Conservation (phyloP, 768 basidiomycete species). For the Rhizopogon vesiculosus region DNA sequence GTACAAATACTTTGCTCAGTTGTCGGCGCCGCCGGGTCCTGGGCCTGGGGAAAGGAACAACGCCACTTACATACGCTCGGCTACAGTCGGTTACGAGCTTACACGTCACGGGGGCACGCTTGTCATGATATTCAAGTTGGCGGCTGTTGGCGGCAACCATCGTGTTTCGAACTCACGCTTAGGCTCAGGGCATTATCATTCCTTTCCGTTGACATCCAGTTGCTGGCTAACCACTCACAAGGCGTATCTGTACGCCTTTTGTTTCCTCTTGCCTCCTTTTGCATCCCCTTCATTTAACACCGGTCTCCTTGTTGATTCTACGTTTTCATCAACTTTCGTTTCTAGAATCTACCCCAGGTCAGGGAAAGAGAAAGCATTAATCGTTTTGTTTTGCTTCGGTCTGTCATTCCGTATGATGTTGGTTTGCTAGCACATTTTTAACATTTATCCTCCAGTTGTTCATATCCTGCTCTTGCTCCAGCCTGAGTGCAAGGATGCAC, state of each 20-base stretch:
- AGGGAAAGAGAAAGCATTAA: not conserved
- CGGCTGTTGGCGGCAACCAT: not conserved
- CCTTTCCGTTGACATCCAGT: not conserved
- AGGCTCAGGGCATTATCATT: not conserved
- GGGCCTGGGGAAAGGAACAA: too few species aligned
- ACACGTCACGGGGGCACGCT: constrained; percentile 1
- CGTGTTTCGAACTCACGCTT: not conserved
- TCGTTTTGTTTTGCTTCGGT: not conserved
- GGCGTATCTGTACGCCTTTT: not conserved
- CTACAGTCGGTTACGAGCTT: not conserved
- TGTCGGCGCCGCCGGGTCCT: too few species aligned
- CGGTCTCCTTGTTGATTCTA: not conserved
- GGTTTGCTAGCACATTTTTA: not conserved
- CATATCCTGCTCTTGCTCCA: not conserved
- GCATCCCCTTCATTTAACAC: not conserved
- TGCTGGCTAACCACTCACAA: not conserved
- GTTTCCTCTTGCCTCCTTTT: not conserved
- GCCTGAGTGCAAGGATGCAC: constrained; percentile 16
- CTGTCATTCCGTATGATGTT: not conserved
- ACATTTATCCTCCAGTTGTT: not conserved
- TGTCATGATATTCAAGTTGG: constrained; percentile 1
- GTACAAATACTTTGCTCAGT: too few species aligned
- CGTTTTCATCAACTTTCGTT: not conserved
- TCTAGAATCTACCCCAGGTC: not conserved
- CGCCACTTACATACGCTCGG: too few species aligned